These are phyloP conservation scores for Trichoderma oligosporum DNA, from an alignment of 2,329 filamentous ascomycete genomes.

Conservation along the genomic window DNA sequence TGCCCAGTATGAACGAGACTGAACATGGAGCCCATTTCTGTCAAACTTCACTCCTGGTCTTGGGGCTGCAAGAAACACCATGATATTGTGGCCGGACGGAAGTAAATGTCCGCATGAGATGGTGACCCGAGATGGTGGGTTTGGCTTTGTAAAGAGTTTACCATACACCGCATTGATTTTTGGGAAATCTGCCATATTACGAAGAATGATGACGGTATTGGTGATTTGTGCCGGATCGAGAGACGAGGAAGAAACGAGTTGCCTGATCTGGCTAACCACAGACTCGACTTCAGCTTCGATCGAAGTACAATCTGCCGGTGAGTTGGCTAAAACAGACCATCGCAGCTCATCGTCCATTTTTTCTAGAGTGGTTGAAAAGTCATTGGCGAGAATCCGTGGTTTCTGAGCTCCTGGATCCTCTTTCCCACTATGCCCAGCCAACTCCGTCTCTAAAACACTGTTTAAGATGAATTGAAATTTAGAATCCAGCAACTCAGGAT, in stretches of 20 bases:
- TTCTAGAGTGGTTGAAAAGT: neutral
- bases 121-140: slow-evolving; percentile 81
- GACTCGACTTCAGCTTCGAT: slow-evolving; percentile 47
- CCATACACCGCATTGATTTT: slow-evolving; percentile 73
- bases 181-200: slow-evolving; percentile 75
- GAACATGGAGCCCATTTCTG: slow-evolving; percentile 74
- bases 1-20: slow-evolving; percentile 93
- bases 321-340: slow-evolving; percentile 39
- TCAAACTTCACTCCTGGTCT: slow-evolving; percentile 25
- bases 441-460: neutral
- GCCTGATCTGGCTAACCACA: slow-evolving; percentile 45
- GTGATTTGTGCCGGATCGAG: slow-evolving; percentile 42
- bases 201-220: slow-evolving; percentile 64
- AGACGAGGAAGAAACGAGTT: slow-evolving; percentile 35
- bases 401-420: neutral
- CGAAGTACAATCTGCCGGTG: slow-evolving; percentile 25
- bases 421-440: neutral
- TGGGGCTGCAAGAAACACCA: slow-evolving; percentile 53
- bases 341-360: slow-evolving; percentile 28
- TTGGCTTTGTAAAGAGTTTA: slow-evolving; percentile 68
- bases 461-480: slow-evolving; percentile 49
- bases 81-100: slow-evolving; percentile 54
- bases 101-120: slow-evolving; percentile 70
- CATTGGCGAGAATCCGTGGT: neutral
- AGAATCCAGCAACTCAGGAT: slow-evolving; percentile 64